Conservation (phyloP, 768 basidiomycete genomes). For the Lentinus tigrinus region DNA sequence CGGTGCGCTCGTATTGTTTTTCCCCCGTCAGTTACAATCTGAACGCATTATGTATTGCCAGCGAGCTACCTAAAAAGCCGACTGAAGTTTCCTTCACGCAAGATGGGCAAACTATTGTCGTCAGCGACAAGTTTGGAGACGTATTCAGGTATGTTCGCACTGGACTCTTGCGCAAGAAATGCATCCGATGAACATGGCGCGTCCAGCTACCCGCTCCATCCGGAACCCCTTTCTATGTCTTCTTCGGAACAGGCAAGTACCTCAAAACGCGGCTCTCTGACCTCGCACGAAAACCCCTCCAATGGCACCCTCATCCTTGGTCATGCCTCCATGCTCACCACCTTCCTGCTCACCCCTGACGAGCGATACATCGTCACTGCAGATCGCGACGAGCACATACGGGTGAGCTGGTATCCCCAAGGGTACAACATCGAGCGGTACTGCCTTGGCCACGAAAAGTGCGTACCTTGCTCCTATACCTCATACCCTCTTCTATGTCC, state of each 20-base stretch:
- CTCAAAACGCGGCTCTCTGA: constrained; percentile 37
- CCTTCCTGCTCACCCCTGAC: constrained; percentile 65
- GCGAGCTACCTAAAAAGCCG: constrained; percentile 82
- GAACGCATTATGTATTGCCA: constrained; percentile 27
- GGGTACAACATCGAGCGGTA: constrained; percentile 85
- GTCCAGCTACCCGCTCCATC: constrained; percentile 60
- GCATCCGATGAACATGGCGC: neutral
- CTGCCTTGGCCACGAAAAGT: constrained; percentile 85
- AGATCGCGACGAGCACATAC: constrained; percentile 94
- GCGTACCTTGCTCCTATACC: constrained; percentile 23
- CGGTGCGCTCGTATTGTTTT: constrained; percentile 45
- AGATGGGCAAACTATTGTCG: constrained; percentile 64
- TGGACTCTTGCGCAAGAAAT: neutral
- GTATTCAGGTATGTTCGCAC: constrained; percentile 62
- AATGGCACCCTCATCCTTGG: constrained; percentile 75
- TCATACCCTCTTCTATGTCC: no score
- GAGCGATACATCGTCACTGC: constrained; percentile 81
- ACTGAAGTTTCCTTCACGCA: constrained; percentile 65
- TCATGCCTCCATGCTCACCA: constrained; percentile 83
- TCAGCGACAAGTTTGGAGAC: constrained; percentile 95
- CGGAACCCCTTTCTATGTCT: constrained; percentile 13
- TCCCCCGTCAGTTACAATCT: neutral
- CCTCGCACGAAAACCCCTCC: constrained; percentile 69
- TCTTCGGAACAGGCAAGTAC: neutral
- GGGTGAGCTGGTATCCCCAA: constrained; percentile 86